Percentiles rank a stretch among this genome's conserved stretches.
phyloP scores from a whole-genome alignment of 2,329 filamentous ascomycete genomes.

The Ascochyta fabae region DNA sequence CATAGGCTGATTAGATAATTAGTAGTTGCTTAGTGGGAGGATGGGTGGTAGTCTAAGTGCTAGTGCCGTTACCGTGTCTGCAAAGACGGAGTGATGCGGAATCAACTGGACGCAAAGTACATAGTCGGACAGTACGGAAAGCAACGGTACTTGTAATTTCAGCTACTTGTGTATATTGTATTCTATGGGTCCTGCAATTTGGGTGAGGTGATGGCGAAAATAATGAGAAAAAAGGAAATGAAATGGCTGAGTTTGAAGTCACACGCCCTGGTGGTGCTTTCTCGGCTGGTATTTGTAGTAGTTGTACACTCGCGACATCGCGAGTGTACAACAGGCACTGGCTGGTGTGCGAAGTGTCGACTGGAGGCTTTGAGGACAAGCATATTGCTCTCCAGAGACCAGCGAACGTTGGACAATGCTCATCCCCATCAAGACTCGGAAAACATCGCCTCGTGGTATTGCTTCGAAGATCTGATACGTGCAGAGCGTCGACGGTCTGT shows the following conservation, averaged over 20 bases:
- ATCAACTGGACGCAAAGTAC: too few species aligned
- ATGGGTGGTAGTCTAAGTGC: too few species aligned
- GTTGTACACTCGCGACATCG: background rate
- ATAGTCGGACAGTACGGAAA: background rate
- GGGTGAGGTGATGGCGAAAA: background rate
- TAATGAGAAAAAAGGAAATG: background rate
- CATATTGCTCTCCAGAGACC: background rate
- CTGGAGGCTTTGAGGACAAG: background rate
- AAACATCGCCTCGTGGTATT: background rate
- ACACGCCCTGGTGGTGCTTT: background rate
- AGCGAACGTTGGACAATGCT: background rate
- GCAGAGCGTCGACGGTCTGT: background rate
- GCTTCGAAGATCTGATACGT: background rate
- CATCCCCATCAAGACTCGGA: background rate
- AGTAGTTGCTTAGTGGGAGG: too few species aligned
- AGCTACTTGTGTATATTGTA: background rate
- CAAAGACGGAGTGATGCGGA: too few species aligned
- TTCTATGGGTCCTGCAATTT: constrained; percentile 1
- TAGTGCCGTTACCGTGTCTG: too few species aligned
- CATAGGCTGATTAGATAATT: too few species aligned
- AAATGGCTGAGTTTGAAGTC: background rate
- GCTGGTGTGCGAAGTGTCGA: background rate
- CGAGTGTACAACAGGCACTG: background rate
- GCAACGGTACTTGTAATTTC: background rate
- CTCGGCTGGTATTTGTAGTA: background rate